These are phyloP conservation scores for Solanum phureja DNA, from an alignment of 257 asterid species.

Conservation along the genomic window DNA sequence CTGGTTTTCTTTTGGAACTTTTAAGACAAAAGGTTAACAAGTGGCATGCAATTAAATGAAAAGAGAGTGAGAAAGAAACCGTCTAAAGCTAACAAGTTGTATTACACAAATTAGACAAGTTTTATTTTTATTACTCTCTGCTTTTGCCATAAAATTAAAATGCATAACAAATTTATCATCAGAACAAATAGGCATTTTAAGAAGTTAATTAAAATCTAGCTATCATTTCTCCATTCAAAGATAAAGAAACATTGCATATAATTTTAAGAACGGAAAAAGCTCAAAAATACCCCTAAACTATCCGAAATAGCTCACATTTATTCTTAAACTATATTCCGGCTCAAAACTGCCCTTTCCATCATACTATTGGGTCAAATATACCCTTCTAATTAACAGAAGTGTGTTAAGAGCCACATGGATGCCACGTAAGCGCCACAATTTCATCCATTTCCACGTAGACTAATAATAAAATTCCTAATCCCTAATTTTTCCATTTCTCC, in stretches of 20 bases:
- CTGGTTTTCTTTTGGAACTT: background rate
- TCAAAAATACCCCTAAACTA: too few species aligned
- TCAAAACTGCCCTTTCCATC: too few species aligned
- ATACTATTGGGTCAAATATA: too few species aligned
- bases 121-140: background rate
- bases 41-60: conserved; percentile 38
- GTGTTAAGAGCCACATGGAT: too few species aligned
- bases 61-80: background rate
- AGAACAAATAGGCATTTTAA: background rate
- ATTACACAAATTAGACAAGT: background rate
- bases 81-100: background rate
- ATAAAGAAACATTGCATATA: background rate
- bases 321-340: too few species aligned
- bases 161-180: background rate
- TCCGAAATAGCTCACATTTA: too few species aligned
- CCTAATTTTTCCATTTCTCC: too few species aligned
- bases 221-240: background rate
- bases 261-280: background rate
- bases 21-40: conserved; percentile 3
- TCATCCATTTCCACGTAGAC: too few species aligned
- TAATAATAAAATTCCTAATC: too few species aligned
- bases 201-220: background rate
- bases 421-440: too few species aligned
- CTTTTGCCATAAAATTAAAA: background rate
- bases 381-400: too few species aligned